phyloP scores from a whole-genome alignment of 306 rosid species.

The Alnus rubra region DNA sequence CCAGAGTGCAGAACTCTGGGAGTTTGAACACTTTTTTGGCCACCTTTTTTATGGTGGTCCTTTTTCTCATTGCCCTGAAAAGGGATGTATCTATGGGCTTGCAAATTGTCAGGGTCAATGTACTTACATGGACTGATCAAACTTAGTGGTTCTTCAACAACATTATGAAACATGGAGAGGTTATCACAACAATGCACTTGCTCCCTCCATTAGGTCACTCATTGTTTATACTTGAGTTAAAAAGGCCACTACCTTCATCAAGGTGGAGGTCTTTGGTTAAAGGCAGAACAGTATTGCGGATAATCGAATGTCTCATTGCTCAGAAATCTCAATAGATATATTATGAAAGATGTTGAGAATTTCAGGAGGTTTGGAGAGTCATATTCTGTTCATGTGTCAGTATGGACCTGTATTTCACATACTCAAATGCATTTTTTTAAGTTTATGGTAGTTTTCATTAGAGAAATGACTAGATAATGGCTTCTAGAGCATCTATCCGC shows the following conservation, averaged over 20 bases:
- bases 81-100: not conserved
- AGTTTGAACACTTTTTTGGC: not conserved
- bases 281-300: not conserved
- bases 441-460: not conserved
- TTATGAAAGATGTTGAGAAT: not conserved
- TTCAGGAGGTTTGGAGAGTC: not conserved
- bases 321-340: not conserved
- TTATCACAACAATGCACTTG: not conserved
- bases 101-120: not conserved
- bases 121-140: not conserved
- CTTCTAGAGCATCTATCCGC: slow-evolving; percentile 7
- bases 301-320: not conserved
- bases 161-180: not conserved
- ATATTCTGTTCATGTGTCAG: not conserved
- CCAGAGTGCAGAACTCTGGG: not conserved
- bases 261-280: not conserved
- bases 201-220: not conserved
- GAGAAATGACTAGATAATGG: slow-evolving; percentile 21
- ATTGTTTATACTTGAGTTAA: not conserved
- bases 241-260: not conserved
- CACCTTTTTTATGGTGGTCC: not conserved
- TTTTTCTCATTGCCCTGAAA: not conserved
- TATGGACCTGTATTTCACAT: not conserved
- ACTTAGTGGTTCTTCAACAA: not conserved
- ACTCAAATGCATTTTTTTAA: not conserved